Base-by-base conservation (phyloP, 83 land plant genomes). In the Isoetes engelmannii region DNA sequence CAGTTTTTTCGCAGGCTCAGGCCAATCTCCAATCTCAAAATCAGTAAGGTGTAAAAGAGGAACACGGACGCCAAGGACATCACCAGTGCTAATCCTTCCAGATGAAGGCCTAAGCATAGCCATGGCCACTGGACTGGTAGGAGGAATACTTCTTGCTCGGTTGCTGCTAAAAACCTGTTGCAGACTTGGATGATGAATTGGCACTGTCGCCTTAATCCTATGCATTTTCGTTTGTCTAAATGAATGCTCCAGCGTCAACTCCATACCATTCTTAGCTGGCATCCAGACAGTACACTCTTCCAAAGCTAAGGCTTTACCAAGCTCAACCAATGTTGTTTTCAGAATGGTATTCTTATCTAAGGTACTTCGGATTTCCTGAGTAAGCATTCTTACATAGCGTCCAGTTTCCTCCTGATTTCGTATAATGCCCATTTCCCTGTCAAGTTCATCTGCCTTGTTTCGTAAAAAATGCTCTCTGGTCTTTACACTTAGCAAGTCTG, bases 1-100 rank as follows among this genome's bases (percentile, higher is more conserved):
- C 45, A 84, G 80, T 63, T 78, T 80, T 68, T 87, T 80, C 21
- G 87, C 81, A 18, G 82, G 71, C 41, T 51, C 54, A 1, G 54
- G 15, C 54, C 54, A 51, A 3, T 15, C 54, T 1, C 54, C 54
- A 10, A 51, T 15, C 12, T 15, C n/a, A 51, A 51, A 51, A 51
- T 51, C 15, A n/a, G n/a, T 51, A n/a, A 51, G 54, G 15, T 51
- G 54, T 51, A 51, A 51, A 51, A 51, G 54, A 51, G 54, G 54
- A 12, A 51, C 54, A 10, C 54, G 54, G 1, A 51, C 54, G 12
- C n/a, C 54, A 51, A 51, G n/a, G 1, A 51, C 54, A 51, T 51
- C 54, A 51, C 54, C 54, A 12, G 12, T 15, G n/a, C 12, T 15
- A 51, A 12, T 0, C 15, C 15, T 51, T 15, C 54, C 54, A 12